Evolutionary conservation across 164 flowering plant species (phyloP), one percentile per base, ranked within the genome.

Genomic region (Euptelea pleiosperma): DNA sequence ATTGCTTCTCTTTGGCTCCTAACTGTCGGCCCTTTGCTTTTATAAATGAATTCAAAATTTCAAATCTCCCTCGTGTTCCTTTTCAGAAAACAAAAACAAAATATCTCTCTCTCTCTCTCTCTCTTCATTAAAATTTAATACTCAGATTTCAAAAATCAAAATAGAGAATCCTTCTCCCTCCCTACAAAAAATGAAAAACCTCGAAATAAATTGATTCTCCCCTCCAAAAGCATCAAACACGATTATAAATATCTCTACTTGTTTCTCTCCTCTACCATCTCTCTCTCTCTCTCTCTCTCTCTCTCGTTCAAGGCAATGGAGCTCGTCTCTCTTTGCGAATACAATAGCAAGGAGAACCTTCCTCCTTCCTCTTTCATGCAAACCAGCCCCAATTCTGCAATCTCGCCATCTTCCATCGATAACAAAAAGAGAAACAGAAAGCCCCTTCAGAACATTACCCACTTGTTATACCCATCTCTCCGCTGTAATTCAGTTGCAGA

Each of bases 361-460:
- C 64, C 62, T 40, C 61, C 67, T 56, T 44, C 57, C 44, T 44
- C 70, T 39, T 14, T 63, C 49, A 40, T 31, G 4, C 58, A 12
- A 12, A 18, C 25, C 33, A 30, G 34, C 40, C 37, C 65, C 2
- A 2, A 29, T 22, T 46, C 35, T 48, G 41, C 29, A 28, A 29
- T 10, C 8, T 18, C 41, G 36, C 24, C 62, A n/a, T 12, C 61
- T 41, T 26, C 52, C 29, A 37, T 4, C 26, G 35, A 16, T 22
- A 51, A 44, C 19, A 41, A 48, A 18, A 58, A 52, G 39, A 65
- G 57, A 35, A 25, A 30, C 22, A 52, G 70, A 56, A 36, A 15
- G 45, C 63, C 75, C 4, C 69, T 67, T 25, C 60, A 45, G 1
- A 67, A 66, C 19, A 67, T 67, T 8, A 57, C 71, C 22, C 31